Evolutionary conservation across 306 rosid genomes (phyloP).

Genomic region (Alnus glutinosa): DNA sequence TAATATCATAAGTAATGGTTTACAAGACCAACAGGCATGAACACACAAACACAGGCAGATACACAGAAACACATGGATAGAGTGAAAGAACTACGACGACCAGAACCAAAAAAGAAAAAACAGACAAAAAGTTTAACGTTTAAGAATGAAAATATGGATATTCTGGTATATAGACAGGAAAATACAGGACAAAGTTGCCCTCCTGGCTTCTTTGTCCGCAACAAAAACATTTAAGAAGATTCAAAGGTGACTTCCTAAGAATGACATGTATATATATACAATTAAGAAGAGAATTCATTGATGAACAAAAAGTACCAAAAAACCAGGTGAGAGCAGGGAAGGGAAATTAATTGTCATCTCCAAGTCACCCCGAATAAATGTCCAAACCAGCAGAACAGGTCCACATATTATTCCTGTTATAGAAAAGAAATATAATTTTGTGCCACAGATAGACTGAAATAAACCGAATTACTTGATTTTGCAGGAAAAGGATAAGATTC

Average conservation of each 20-base stretch:
- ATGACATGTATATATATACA: not conserved
- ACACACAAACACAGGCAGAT: too few species aligned
- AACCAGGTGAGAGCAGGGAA: constrained; percentile 77
- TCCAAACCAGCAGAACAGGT: constrained; percentile 77
- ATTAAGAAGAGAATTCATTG: not conserved
- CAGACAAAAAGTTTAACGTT: not conserved
- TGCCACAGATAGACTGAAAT: constrained; percentile 17
- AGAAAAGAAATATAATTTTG: constrained; percentile 15
- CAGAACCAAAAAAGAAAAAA: not conserved
- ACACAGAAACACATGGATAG: not conserved
- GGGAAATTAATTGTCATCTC: constrained; percentile 65
- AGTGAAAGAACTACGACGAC: not conserved
- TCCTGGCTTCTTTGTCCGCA: not conserved
- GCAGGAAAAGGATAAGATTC: not conserved
- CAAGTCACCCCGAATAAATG: constrained; percentile 77
- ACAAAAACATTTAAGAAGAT: constrained; percentile 9
- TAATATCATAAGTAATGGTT: not conserved
- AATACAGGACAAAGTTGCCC: not conserved
- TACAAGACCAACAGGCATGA: not conserved
- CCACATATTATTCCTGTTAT: constrained; percentile 71
- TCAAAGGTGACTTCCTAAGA: not conserved
- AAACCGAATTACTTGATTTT: constrained; percentile 1
- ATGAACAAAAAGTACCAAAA: constrained; percentile 53
- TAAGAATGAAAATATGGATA: not conserved
- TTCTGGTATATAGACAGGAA: not conserved